Evolutionary conservation across 257 asterid species (phyloP).

Genomic region (Solanum chilense): DNA sequence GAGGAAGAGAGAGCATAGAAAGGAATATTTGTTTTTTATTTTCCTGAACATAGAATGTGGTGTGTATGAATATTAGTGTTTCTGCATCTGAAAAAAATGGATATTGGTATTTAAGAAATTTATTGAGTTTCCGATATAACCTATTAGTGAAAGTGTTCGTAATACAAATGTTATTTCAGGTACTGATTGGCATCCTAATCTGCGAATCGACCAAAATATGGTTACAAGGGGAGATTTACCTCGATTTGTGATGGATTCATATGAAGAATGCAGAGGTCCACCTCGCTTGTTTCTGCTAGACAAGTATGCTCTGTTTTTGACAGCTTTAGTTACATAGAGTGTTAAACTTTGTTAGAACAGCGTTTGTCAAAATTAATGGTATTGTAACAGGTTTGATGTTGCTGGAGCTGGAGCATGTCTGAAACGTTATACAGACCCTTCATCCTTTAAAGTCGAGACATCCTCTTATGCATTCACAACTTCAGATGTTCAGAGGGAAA

Average conservation of each 20-base stretch:
- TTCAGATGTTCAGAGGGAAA: constrained; percentile 55
- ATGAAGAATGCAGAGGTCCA: constrained; percentile 96
- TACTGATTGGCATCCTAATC: constrained; percentile 78
- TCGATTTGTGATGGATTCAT: constrained; percentile 90
- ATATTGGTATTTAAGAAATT: neutral
- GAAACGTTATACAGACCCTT: constrained; percentile 94
- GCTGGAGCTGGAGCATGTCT: constrained; percentile 99
- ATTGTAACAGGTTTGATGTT: constrained; percentile 65
- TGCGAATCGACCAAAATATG: constrained; percentile 47
- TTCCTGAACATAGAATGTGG: neutral
- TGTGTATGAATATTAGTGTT: neutral
- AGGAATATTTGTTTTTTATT: neutral
- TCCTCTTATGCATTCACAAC: constrained; percentile 20
- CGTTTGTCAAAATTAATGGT: neutral
- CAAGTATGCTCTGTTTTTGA: constrained; percentile 43
- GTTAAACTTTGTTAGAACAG: neutral
- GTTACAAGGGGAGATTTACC: constrained; percentile 80
- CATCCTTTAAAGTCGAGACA: constrained; percentile 60
- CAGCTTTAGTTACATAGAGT: neutral
- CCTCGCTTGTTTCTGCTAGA: constrained; percentile 94
- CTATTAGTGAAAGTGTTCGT: neutral
- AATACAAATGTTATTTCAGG: constrained; percentile 31
- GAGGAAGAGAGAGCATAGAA: neutral
- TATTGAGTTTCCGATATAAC: neutral
- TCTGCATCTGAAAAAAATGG: neutral